Percentiles rank a stretch among this genome's conserved stretches.
Evolutionary conservation across 257 asterid species (phyloP).

Genomic region (Jacaranda mimosifolia): DNA sequence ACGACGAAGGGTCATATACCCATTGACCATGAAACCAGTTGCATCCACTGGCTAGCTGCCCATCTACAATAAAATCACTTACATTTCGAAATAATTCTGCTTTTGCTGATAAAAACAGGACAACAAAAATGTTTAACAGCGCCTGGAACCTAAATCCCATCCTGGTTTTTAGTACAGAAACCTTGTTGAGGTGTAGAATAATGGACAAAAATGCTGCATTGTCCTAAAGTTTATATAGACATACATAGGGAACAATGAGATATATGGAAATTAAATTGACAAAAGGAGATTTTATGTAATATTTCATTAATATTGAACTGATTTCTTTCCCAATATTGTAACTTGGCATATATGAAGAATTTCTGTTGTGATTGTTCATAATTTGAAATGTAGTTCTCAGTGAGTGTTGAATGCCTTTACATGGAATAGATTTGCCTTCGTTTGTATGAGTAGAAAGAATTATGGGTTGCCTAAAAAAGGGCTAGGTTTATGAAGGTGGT

Average conservation of each 20-base stretch:
- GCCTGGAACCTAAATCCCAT: slow-evolving; percentile 30
- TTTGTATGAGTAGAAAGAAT: too few species aligned
- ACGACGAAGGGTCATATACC: slow-evolving; percentile 49
- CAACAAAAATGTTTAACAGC: slow-evolving; percentile 5
- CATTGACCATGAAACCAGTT: slow-evolving; percentile 64
- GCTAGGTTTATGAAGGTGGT: too few species aligned
- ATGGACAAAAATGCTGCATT: neutral
- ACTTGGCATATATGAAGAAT: neutral
- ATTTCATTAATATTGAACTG: neutral
- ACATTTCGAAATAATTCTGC: slow-evolving; percentile 30
- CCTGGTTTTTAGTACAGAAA: neutral
- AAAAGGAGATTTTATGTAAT: neutral
- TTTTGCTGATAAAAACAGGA: slow-evolving; percentile 29
- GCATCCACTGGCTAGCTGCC: slow-evolving; percentile 40
- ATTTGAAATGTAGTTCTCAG: neutral
- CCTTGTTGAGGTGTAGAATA: neutral
- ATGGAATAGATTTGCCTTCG: too few species aligned
- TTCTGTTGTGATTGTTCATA: neutral
- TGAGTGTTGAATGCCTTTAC: too few species aligned
- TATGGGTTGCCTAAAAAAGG: too few species aligned
- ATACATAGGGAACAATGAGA: neutral
- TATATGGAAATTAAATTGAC: neutral
- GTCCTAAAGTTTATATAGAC: neutral
- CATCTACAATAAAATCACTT: slow-evolving; percentile 18
- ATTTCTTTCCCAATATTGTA: neutral